Evolutionary conservation across 495 filamentous ascomycete genomes (phyloP).

Genomic region (Ramalina peruviana): DNA sequence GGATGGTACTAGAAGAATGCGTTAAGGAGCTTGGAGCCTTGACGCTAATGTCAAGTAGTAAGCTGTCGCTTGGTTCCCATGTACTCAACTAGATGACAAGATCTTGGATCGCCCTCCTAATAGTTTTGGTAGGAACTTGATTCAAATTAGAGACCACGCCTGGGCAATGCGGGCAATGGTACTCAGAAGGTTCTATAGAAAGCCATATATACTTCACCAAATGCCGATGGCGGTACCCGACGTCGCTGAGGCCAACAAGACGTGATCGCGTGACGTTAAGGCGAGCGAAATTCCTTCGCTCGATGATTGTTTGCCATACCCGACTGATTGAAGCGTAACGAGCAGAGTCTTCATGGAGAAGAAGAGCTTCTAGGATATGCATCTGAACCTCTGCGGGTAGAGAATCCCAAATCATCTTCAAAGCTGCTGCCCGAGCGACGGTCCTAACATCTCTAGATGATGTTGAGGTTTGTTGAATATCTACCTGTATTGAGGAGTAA

Average conservation of each 20-base stretch:
- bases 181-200: slow-evolving; percentile 24
- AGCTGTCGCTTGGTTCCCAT: slow-evolving; percentile 23
- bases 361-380: slow-evolving; percentile 11
- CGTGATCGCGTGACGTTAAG: slow-evolving; percentile 24
- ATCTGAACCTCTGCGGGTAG: slow-evolving; percentile 12
- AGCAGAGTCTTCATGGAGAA: slow-evolving; percentile 19
- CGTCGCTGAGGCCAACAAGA: slow-evolving; percentile 20
- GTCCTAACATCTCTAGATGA: neutral
- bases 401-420: slow-evolving; percentile 9
- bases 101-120: slow-evolving; percentile 21
- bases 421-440: slow-evolving; percentile 2
- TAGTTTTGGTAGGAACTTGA: slow-evolving; percentile 14
- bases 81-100: slow-evolving; percentile 25
- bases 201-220: slow-evolving; percentile 27
- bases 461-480: neutral
- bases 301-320: slow-evolving; percentile 26
- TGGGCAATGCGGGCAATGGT: slow-evolving; percentile 15
- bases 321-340: slow-evolving; percentile 24
- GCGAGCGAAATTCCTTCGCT: slow-evolving; percentile 26
- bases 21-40: slow-evolving; percentile 24
- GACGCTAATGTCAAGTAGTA: slow-evolving; percentile 28
- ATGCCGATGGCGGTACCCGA: slow-evolving; percentile 23
- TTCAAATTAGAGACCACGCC: slow-evolving; percentile 15
- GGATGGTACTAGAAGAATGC: slow-evolving; percentile 16
- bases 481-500: neutral